Conservation (phyloP, 345 rosid genomes). For the Salix viminalis region DNA sequence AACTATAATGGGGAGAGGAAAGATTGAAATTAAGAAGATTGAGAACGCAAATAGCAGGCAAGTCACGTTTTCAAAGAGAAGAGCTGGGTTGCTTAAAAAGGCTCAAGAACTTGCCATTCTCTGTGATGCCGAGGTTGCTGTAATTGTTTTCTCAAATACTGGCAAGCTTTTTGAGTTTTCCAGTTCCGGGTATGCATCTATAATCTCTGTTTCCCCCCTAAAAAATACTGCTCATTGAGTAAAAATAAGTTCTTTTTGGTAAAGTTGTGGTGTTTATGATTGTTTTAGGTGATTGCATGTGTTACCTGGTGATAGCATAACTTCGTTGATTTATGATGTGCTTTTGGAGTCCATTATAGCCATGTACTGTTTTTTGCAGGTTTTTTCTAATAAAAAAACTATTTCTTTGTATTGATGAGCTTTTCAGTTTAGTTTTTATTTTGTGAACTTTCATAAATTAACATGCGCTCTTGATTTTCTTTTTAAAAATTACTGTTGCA, state of each 20-base stretch:
- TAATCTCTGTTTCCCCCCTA: background rate
- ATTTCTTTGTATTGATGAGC: too few species aligned
- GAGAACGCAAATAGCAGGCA: conserved; percentile 95
- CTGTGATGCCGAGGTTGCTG: conserved; percentile 93
- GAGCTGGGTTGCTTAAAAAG: conserved; percentile 84
- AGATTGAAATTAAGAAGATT: conserved; percentile 89
- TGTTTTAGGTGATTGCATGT: conserved; percentile 9
- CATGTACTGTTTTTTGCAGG: too few species aligned
- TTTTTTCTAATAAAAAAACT: too few species aligned
- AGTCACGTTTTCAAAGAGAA: conserved; percentile 93
- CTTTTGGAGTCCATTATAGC: too few species aligned
- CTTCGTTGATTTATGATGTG: too few species aligned
- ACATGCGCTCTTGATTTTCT: too few species aligned
- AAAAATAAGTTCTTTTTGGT: background rate
- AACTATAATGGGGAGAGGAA: conserved; percentile 73
- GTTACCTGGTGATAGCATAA: too few species aligned
- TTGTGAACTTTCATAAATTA: too few species aligned
- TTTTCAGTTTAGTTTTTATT: too few species aligned
- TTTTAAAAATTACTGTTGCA: too few species aligned
- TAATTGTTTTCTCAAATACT: conserved; percentile 82
- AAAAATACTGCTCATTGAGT: background rate
- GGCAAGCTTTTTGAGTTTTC: conserved; percentile 90
- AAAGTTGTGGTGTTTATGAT: background rate
- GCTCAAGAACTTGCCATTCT: conserved; percentile 85
- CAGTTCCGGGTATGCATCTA: conserved; percentile 54